Base-by-base conservation (phyloP, 1,139 yeast genomes). In the Blastobotrys proliferans region DNA sequence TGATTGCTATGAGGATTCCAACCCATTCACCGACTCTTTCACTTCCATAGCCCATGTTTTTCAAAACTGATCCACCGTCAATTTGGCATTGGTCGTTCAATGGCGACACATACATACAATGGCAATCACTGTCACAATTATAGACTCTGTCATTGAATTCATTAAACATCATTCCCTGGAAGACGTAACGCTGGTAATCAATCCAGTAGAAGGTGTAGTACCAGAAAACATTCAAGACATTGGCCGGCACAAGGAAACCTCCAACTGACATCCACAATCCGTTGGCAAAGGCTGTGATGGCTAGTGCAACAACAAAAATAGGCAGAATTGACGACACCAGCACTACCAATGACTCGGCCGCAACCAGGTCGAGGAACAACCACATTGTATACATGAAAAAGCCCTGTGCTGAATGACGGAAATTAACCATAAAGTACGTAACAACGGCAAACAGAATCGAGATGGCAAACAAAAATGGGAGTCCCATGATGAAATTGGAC, bases 181-280 rank as follows among this genome's bases (percentile, higher is more conserved):
- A 67, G 10, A 67, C 72, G 50, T 66, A 68, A 16, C 72, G 55
- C 51, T 68, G 72, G 51, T 66, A 67, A 47, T 68, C 59, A 35
- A 68, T 55, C 70, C 71, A 67, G 50, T 68, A 65, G 51, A 68
- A 67, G 1, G 70, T 66, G 46, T 66, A 66, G 49, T 63, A 62
- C 72, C 70, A 68, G 49, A 68, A 68, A 2, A 46, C 58, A 45
- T 68, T 68, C 46, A 69, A 58, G 14, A 66, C 54, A n/a, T 53
- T 57, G 16, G 62, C 50, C 6, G 65, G 54, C 2, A 69, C 72
- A 40, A 66, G 51, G 40, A 66, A 66, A 4, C 74, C 73, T 29
- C 72, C 72, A 10, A 69, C 72, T 10, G 68, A 63, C 69, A 68
- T 70, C 70, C 74, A 70, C 38, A 70, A 60, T 6, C 73, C 72